Conservation (phyloP, 2,329 filamentous ascomycete species). For the Penicillium hesseltinei region DNA sequence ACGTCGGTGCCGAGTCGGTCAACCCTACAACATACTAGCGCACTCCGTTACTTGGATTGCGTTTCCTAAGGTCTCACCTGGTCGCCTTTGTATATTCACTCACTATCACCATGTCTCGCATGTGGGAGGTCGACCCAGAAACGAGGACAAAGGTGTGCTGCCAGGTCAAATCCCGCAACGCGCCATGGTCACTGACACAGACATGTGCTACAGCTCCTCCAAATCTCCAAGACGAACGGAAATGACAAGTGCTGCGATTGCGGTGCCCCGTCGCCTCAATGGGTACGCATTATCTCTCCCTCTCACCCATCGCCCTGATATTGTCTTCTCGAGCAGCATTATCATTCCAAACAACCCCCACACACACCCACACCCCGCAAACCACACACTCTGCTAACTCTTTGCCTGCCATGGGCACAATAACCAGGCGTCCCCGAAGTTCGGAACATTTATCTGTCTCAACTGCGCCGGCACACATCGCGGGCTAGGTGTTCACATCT, state of each 20-base stretch:
- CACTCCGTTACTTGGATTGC: constrained; percentile 11
- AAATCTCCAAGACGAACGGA: constrained; percentile 83
- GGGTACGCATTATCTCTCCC: constrained; percentile 58
- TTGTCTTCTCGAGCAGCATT: neutral
- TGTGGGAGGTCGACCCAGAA: constrained; percentile 99
- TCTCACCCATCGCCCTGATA: neutral
- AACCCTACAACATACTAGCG: constrained; percentile 3
- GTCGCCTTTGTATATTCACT: constrained; percentile 10
- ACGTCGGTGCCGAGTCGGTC: constrained; percentile 1
- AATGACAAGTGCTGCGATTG: constrained; percentile 96
- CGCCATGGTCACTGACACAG: constrained; percentile 13
- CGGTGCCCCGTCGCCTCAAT: constrained; percentile 92
- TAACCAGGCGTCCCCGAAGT: constrained; percentile 75
- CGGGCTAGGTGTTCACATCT: constrained; percentile 94
- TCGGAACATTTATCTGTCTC: constrained; percentile 97
- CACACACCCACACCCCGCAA: neutral
- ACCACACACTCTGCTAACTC: constrained; percentile 1
- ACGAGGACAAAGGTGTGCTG: constrained; percentile 80
- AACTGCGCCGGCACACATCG: constrained; percentile 93
- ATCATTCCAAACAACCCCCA: neutral
- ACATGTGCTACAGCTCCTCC: constrained; percentile 63
- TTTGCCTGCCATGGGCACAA: neutral
- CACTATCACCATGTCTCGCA: constrained; percentile 58
- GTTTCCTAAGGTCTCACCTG: neutral
- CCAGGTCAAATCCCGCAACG: neutral